Percentiles rank a stretch among this genome's conserved stretches.
Conservation (phyloP, 1,284 basidiomycete species). For the Mrakiaceae sp. region DNA sequence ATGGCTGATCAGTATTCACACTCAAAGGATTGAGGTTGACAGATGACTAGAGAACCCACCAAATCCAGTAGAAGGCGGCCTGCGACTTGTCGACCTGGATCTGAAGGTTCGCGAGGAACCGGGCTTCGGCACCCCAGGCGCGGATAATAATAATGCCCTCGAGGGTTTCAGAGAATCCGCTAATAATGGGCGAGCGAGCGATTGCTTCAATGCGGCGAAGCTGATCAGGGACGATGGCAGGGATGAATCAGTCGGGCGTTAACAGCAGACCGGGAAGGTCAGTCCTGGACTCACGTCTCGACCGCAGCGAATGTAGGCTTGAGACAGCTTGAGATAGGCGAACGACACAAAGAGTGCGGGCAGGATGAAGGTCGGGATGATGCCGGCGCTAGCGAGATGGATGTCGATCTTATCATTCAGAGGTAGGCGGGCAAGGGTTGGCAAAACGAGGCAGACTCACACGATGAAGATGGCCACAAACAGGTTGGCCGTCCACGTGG, state of each 20-base stretch:
- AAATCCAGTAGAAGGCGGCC: slow-evolving; percentile 27
- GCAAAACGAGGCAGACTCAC: not conserved
- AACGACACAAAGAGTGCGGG: slow-evolving; percentile 57
- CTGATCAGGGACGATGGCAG: slow-evolving; percentile 24
- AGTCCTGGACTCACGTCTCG: slow-evolving; percentile 33
- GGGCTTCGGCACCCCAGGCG: slow-evolving; percentile 69
- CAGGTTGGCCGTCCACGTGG: not conserved
- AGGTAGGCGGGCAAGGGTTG: not conserved
- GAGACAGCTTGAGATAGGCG: slow-evolving; percentile 54
- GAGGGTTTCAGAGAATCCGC: slow-evolving; percentile 66
- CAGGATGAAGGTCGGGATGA: slow-evolving; percentile 51
- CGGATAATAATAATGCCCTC: slow-evolving; percentile 72
- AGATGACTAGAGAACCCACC: not conserved
- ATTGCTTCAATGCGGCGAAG: slow-evolving; percentile 67
- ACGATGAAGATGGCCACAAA: slow-evolving; percentile 42
- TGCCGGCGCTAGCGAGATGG: too few species aligned
- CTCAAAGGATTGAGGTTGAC: not conserved
- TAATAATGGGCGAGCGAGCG: slow-evolving; percentile 57
- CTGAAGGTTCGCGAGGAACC: slow-evolving; percentile 64
- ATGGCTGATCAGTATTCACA: not conserved
- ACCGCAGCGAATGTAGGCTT: slow-evolving; percentile 54
- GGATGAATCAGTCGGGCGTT: too few species aligned
- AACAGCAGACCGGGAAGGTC: too few species aligned
- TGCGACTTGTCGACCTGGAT: slow-evolving; percentile 54
- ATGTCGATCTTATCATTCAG: not conserved